Conservation (phyloP, 345 rosid species). For the Rhizophora apiculata region DNA sequence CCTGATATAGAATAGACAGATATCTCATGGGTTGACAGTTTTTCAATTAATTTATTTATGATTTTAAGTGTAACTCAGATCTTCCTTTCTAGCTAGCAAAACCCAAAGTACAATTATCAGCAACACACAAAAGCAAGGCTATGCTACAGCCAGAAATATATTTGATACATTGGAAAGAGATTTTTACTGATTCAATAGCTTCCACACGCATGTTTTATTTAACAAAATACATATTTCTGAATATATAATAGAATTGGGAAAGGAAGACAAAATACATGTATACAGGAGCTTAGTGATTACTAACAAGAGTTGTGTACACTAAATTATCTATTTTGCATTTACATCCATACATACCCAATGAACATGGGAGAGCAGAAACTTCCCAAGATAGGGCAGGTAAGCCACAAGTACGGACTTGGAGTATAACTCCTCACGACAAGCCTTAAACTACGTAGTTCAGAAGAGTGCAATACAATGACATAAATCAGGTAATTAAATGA, state of each 20-base stretch:
- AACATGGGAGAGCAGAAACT: conserved; percentile 9
- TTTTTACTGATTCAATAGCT: background rate
- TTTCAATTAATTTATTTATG: too few species aligned
- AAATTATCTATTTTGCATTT: conserved; percentile 17
- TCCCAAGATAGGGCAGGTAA: conserved; percentile 6
- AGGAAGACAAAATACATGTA: background rate
- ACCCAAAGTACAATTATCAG: too few species aligned
- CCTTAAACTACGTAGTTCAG: conserved; percentile 16
- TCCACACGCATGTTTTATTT: background rate
- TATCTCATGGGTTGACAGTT: too few species aligned
- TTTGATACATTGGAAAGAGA: background rate
- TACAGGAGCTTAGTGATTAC: background rate
- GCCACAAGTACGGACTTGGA: conserved; percentile 14
- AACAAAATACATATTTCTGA: background rate
- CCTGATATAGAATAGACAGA: too few species aligned
- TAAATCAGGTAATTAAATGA: conserved; percentile 8
- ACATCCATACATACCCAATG: conserved; percentile 11
- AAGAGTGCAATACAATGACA: conserved; percentile 4
- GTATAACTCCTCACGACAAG: conserved; percentile 1
- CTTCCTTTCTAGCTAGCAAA: too few species aligned
- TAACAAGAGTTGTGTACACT: conserved; percentile 5
- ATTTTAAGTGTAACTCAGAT: too few species aligned
- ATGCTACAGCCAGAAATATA: too few species aligned
- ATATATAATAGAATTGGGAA: background rate
- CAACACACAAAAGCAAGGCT: too few species aligned